Evolutionary conservation across 2,329 filamentous ascomycete species (phyloP).

Genomic region (Ophiostoma angusticollis): DNA sequence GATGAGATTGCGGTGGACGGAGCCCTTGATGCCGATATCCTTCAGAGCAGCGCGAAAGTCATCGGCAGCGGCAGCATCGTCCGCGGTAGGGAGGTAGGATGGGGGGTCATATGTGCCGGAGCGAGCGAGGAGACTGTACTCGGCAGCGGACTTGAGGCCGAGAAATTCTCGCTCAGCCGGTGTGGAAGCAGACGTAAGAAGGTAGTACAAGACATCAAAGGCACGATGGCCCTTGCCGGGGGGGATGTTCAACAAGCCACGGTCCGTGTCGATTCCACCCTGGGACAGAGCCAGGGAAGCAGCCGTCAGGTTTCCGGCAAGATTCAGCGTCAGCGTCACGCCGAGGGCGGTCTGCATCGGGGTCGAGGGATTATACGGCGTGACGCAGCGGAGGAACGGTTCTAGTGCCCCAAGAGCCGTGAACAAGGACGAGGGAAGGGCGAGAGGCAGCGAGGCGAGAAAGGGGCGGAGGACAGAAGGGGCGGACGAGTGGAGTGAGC

Average conservation of each 20-base stretch:
- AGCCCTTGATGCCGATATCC: conserved; percentile 85
- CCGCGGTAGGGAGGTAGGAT: conserved; percentile 78
- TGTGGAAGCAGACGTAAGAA: conserved; percentile 82
- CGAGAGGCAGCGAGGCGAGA: conserved; percentile 65
- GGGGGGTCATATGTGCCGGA: conserved; percentile 81
- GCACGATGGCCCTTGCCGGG: conserved; percentile 71
- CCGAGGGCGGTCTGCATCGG: conserved; percentile 70
- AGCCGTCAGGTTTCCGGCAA: conserved; percentile 65
- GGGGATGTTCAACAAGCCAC: conserved; percentile 70
- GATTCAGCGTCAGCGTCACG: conserved; percentile 67
- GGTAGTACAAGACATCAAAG: conserved; percentile 96
- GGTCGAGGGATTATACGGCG: conserved; percentile 76
- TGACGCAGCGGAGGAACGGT: conserved; percentile 78
- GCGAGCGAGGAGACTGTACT: conserved; percentile 65
- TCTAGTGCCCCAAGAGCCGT: conserved; percentile 69
- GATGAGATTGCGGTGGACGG: conserved; percentile 67
- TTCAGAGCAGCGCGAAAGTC: conserved; percentile 82
- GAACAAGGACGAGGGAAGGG: conserved; percentile 61
- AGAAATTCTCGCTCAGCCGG: conserved; percentile 81
- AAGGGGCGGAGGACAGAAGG: conserved; percentile 78
- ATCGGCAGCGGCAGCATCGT: conserved; percentile 84
- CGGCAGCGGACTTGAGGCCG: conserved; percentile 61
- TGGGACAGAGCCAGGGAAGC: conserved; percentile 69
- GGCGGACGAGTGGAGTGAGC: conserved; percentile 76
- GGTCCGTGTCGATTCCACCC: conserved; percentile 72